A percentile compares a stretch with the other conserved stretches of the same genome.
phyloP scores from a whole-genome alignment of 1,284 basidiomycete genomes.

The Apiotrichum brassicae region DNA sequence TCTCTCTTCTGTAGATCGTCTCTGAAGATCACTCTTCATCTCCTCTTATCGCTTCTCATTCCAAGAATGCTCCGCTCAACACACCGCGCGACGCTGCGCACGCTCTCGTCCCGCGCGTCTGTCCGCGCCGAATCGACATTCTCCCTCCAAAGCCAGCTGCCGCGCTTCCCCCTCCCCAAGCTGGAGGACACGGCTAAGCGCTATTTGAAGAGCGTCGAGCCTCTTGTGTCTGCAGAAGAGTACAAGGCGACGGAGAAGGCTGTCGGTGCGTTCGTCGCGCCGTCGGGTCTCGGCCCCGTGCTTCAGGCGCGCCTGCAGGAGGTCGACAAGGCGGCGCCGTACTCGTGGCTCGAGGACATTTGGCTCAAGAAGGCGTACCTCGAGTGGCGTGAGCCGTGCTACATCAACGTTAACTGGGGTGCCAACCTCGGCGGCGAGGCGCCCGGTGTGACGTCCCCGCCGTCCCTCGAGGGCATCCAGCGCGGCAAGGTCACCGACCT shows the following conservation, averaged over 20 bases:
- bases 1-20: no score
- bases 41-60: not conserved
- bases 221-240: conserved; percentile 3
- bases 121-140: conserved; percentile 4
- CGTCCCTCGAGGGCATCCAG: not conserved
- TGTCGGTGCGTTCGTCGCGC: conserved; percentile 1
- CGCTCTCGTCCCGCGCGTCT: not conserved
- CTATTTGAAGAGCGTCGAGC: conserved; percentile 10
- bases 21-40: no score
- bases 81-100: not conserved
- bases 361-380: conserved; percentile 16
- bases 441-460: not conserved
- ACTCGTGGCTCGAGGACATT: conserved; percentile 16
- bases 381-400: conserved; percentile 10
- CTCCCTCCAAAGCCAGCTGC: conserved; percentile 6
- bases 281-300: conserved; percentile 5
- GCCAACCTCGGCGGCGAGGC: conserved; percentile 10
- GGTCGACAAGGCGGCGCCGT: conserved; percentile 9
- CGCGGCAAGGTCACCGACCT: conserved; percentile 2
- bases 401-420: conserved; percentile 17
- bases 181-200: conserved; percentile 9
- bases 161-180: conserved; percentile 9
- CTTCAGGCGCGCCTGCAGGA: conserved; percentile 10
- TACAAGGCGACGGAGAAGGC: conserved; percentile 3
- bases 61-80: not conserved